Evolutionary conservation across 305 asterid genomes (phyloP), one percentile per base, ranked within the genome.

Genomic region (Ajuga reptans): DNA sequence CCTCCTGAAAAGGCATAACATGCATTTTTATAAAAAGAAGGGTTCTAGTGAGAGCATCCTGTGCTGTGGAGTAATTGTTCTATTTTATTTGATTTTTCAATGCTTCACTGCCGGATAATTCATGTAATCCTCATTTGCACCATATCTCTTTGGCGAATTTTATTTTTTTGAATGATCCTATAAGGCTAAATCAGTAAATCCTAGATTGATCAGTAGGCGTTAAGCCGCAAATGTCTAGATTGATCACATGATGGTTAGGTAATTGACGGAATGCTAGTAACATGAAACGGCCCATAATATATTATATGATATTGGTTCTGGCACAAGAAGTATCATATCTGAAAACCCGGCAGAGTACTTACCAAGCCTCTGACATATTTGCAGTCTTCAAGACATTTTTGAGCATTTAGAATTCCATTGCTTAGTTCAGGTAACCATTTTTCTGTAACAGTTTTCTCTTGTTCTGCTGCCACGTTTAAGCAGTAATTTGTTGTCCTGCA

Each of bases 301-400:
- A 62, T 21, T 21, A 21, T 21, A 27, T 39, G 39, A 43, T 42
- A 51, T 37, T 41, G 29, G 64, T 4, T 15, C 8, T 5, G 37
- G 11, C 54, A 18, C 21, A 65, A 46, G 18, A 72, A 43, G 55
- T 52, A 15, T 52, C 54, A 15, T n/a, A 74, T 36, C 43, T 62
- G 54, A 42, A 21, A 50, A 58, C 50, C 52, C 43, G 56, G 49
- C 65, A 27, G 58, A 71, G 47, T 56, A 82, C 95, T 90, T 68
- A 93, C 99, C 96, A 93, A 81, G 50, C 99, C 97, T 82, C 89
- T 67, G 78, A 91, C 99, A 66, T 91, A 87, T 76, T 79, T 86
- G 86, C 96, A 91, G 76, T 93, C 96, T 72, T 87, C 96, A 33
- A 90, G 85, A 78, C 88, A 89, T 78, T 86, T 88, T 72, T 89